A percentile compares a stretch with the other conserved stretches of the same genome.
These are phyloP conservation scores for Cystofilobasidium macerans DNA, from an alignment of 768 basidiomycete species.

Conservation along the genomic window DNA sequence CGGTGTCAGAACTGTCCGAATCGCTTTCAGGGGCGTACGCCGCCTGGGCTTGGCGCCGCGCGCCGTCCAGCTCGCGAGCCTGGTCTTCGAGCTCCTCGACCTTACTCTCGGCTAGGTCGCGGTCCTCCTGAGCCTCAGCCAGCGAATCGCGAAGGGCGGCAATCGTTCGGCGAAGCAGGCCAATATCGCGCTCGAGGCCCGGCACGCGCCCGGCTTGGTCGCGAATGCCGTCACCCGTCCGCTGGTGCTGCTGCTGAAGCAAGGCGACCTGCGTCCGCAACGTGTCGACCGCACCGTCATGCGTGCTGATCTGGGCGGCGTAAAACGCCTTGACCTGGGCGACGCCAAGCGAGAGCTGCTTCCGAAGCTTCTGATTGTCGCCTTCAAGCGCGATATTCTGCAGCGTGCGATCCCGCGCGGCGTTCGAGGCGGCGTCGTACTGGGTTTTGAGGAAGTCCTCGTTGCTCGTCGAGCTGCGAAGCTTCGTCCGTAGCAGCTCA, in stretches of 20 bases:
- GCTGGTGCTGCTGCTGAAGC: not conserved
- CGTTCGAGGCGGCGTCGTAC: not conserved
- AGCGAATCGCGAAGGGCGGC: not conserved
- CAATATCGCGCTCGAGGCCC: not conserved
- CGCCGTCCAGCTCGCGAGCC: not conserved
- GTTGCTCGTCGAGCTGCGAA: not conserved
- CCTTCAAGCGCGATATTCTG: not conserved
- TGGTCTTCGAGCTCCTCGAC: conserved; percentile 3
- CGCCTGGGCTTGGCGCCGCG: too few relatives aligned
- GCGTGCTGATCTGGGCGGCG: not conserved
- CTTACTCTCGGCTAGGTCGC: not conserved
- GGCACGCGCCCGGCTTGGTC: not conserved
- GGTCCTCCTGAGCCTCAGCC: not conserved
- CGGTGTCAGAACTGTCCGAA: not conserved
- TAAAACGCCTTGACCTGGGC: not conserved
- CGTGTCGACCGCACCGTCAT: not conserved
- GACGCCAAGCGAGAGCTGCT: not conserved
- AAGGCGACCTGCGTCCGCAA: not conserved
- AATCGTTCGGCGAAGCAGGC: not conserved
- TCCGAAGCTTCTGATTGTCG: not conserved
- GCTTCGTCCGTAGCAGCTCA: not conserved
- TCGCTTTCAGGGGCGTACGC: not conserved
- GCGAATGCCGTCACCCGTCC: not conserved
- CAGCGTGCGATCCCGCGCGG: not conserved
- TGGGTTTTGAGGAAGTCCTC: not conserved